These are phyloP conservation scores for Tephrocybe sp. DNA, from an alignment of 768 basidiomycete species.

Conservation along the genomic window DNA sequence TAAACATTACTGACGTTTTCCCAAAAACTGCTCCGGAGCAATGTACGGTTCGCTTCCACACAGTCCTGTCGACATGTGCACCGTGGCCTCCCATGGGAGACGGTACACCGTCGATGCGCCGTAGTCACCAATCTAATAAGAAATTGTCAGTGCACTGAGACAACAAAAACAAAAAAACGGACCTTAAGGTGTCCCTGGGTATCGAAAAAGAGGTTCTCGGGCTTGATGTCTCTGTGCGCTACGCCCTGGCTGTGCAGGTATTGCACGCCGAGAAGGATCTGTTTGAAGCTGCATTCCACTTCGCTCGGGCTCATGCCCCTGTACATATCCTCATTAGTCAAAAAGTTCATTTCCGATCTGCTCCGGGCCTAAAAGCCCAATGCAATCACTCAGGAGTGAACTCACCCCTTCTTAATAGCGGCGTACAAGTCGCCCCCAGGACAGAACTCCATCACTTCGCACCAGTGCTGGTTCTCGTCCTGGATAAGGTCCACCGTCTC, in stretches of 20 bases:
- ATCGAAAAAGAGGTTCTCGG: conserved; percentile 96
- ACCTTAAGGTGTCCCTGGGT: conserved; percentile 93
- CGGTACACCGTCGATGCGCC: conserved; percentile 99
- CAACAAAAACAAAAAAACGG: conserved; percentile 10
- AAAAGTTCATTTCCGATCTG: conserved; percentile 8
- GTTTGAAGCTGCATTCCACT: conserved; percentile 98
- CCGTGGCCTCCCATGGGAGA: conserved; percentile 95
- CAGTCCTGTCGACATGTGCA: conserved; percentile 95
- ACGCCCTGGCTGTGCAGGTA: conserved; percentile 97
- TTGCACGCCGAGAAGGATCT: conserved; percentile 83
- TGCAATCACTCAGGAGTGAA: conserved; percentile 14
- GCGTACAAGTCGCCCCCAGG: conserved; percentile 98
- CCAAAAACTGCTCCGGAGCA: conserved; percentile 94
- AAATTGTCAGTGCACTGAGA: conserved; percentile 1
- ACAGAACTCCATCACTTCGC: conserved; percentile 99
- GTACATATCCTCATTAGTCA: conserved; percentile 14
- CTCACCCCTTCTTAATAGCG: conserved; percentile 93
- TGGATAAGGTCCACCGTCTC: conserved; percentile 99
- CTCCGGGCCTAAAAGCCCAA: neutral
- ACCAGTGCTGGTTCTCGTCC: conserved; percentile 95
- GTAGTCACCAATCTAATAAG: conserved; percentile 87
- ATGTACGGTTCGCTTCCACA: conserved; percentile 99
- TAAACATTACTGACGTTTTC: conserved; percentile 78
- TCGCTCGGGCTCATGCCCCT: conserved; percentile 82
- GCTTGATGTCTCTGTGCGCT: conserved; percentile 97